Percentiles rank a stretch among this genome's conserved stretches.
phyloP scores from a whole-genome alignment of 108 stramenopile genomes.

The Nitzschia sp. region DNA sequence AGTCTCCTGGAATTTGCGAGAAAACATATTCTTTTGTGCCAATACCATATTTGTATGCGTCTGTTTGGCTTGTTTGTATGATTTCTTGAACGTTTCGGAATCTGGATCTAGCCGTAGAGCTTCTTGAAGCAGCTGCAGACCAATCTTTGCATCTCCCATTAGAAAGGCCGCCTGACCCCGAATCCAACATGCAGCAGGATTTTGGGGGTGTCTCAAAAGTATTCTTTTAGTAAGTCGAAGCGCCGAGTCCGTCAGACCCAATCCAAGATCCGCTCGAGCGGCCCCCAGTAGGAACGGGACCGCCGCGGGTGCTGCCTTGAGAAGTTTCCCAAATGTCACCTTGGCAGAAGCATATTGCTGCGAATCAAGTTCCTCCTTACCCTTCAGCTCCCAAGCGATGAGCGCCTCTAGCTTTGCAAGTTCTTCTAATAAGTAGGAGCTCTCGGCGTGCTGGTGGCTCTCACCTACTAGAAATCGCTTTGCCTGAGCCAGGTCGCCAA shows the following conservation, averaged over 20 bases:
- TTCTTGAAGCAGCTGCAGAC: conserved; percentile 33
- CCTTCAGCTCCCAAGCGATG: not conserved
- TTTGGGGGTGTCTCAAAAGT: conserved; percentile 8
- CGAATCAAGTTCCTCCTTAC: conserved; percentile 9
- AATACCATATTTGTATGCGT: conserved; percentile 8
- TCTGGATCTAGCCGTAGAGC: conserved; percentile 54
- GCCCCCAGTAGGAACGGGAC: conserved; percentile 33
- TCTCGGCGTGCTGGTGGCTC: not conserved
- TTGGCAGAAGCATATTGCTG: conserved; percentile 43
- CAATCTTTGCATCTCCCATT: conserved; percentile 34
- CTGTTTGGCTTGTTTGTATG: conserved; percentile 18
- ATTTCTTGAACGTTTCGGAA: conserved; percentile 1
- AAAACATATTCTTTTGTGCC: conserved; percentile 18
- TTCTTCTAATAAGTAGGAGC: conserved; percentile 17
- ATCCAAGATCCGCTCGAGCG: conserved; percentile 43
- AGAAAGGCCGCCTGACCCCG: conserved; percentile 40
- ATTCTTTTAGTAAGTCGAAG: conserved; percentile 22
- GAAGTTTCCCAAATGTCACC: conserved; percentile 17
- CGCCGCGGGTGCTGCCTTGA: conserved; percentile 20
- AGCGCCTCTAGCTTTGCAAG: not conserved
- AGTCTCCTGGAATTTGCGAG: conserved; percentile 36
- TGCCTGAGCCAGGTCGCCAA: conserved; percentile 46
- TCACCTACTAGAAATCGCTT: conserved; percentile 8
- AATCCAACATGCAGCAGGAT: conserved; percentile 28
- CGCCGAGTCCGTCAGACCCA: conserved; percentile 43